Evolutionary conservation across 176 grass and related monocot genomes (phyloP), one percentile per base, ranked within the genome.

Genomic region (Raddia distichophylla): DNA sequence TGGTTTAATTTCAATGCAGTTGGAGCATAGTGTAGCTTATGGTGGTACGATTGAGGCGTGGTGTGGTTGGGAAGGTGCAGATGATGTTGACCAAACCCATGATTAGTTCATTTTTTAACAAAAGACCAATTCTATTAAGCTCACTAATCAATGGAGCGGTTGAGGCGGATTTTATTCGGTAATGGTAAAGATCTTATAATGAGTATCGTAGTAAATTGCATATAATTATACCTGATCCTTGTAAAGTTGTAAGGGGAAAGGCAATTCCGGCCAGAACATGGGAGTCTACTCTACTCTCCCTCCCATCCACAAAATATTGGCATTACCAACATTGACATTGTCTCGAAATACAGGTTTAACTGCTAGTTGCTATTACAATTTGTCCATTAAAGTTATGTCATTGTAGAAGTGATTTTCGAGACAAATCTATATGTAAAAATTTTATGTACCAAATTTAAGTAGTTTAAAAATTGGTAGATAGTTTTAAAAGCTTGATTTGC

Each of bases 1-100:
- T 60, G 20, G 35, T 40, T 54, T n/a, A n/a, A n/a, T n/a, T 51
- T 32, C 53, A 52, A 47, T 59, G 69, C 14, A 33, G 54, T 43
- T 86, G 76, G 73, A 78, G 73, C 73, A 9, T 51, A 22, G 69
- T 65, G 58, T 27, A 44, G n/a, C 46, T 35, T 78, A 65, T 33
- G 75, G 67, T 54, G 48, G 81, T 49, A 82, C 57, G 14, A 78
- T 6, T 19, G 58, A 85, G 54, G 53, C 12, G 49, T 62, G 47
- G 10, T 83, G 74, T 73, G 67, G 86, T 89, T 80, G 81, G 69
- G 87, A 89, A 84, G 81, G 81, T 55, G 76, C 51, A 55, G 61
- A 35, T 53, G 76, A 89, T 74, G 87, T 62, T 80, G 81, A 88
- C 69, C 61, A 67, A 88, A 74, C 66, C 42, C 27, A 49, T 60